Percentiles rank a stretch among this genome's conserved stretches.
phyloP scores from a whole-genome alignment of 768 basidiomycete species.

The Amanita pseudoporphyria region DNA sequence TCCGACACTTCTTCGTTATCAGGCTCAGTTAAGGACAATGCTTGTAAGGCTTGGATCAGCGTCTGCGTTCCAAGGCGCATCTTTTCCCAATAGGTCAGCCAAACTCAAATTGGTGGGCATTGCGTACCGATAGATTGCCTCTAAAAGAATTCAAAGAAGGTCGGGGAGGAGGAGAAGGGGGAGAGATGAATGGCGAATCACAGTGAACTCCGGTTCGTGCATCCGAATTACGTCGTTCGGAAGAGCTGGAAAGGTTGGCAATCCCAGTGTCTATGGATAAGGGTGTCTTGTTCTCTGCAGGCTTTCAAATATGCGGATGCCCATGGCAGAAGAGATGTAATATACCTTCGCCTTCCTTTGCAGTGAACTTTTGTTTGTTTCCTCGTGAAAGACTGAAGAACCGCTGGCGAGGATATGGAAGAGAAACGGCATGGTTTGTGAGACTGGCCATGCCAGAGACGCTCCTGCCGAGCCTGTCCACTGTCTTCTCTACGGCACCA shows the following conservation, averaged over 20 bases:
- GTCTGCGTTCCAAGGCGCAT: constrained; percentile 86
- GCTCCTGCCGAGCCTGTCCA: constrained; percentile 57
- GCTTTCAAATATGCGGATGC: background rate
- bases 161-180: constrained; percentile 55
- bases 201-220: constrained; percentile 15
- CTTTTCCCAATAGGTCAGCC: constrained; percentile 26
- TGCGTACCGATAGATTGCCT: constrained; percentile 62
- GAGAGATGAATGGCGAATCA: constrained; percentile 55
- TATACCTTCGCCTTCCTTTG: constrained; percentile 24
- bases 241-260: constrained; percentile 15
- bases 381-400: constrained; percentile 48
- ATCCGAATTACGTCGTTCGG: constrained; percentile 9
- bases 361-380: constrained; percentile 35
- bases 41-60: constrained; percentile 81
- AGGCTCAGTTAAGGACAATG: constrained; percentile 66
- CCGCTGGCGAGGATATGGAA: constrained; percentile 33
- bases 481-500: constrained; percentile 42
- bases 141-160: constrained; percentile 45
- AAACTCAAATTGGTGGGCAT: constrained; percentile 8
- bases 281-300: background rate
- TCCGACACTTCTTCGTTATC: constrained; percentile 55
- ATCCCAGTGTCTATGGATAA: background rate
- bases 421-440: constrained; percentile 19
- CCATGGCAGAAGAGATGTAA: background rate
- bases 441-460: constrained; percentile 31